Evolutionary conservation across 2,329 filamentous ascomycete species (phyloP).

Genomic region (Pseudogymnoascus sp.): DNA sequence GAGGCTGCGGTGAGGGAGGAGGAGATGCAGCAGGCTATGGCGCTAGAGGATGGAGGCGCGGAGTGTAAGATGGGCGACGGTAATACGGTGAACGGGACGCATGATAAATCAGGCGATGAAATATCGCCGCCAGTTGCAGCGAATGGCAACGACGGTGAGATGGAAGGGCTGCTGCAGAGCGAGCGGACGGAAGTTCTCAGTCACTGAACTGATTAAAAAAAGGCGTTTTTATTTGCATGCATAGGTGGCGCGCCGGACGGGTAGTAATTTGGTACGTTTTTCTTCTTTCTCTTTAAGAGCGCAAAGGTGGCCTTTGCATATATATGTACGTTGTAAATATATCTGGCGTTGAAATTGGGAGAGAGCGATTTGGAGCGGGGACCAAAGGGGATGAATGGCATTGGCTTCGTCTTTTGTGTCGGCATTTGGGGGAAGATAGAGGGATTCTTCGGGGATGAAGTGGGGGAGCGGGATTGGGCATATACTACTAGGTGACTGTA

Average conservation of each 20-base stretch:
- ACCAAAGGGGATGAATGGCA: not conserved
- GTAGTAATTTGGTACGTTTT: not conserved
- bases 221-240: not conserved
- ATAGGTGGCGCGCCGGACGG: not conserved
- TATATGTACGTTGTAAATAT: constrained; percentile 8
- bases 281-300: not conserved
- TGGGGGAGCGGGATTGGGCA: not conserved
- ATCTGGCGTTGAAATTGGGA: not conserved
- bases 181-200: not conserved
- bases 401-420: not conserved
- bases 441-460: not conserved
- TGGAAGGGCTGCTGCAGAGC: not conserved
- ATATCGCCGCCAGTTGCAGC: too few species aligned
- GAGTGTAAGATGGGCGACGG: not conserved
- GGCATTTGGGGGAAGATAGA: not conserved
- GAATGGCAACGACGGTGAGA: not conserved
- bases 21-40: constrained; percentile 2
- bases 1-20: constrained; percentile 15
- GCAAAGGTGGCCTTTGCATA: constrained; percentile 4
- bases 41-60: not conserved
- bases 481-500: constrained; percentile 1
- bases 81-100: not conserved
- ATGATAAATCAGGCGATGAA: not conserved
- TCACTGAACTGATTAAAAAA: not conserved
- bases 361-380: not conserved